These are phyloP conservation scores for Mrakia gelida DNA, from an alignment of 768 basidiomycete genomes.

Conservation along the genomic window DNA sequence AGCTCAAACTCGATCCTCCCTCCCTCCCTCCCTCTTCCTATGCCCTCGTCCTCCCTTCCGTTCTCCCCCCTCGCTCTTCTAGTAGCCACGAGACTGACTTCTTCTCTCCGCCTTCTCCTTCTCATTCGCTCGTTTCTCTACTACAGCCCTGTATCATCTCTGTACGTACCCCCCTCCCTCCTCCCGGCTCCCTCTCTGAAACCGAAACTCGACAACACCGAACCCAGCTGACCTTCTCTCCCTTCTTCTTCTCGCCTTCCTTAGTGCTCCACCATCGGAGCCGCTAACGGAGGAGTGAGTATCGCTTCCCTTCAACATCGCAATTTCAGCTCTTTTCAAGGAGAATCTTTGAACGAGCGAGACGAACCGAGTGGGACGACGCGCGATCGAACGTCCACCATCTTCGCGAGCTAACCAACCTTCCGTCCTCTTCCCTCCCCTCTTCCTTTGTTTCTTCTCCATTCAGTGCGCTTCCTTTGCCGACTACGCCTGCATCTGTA, in stretches of 20 bases:
- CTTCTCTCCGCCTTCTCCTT: no score
- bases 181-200: neutral
- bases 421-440: neutral
- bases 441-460: neutral
- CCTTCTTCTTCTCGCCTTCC: neutral
- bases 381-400: neutral
- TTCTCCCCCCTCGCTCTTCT: no score
- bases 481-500: conserved; percentile 3
- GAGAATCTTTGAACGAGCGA: neutral
- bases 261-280: neutral
- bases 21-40: no score
- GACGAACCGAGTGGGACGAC: neutral
- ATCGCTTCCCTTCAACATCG: no score
- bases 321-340: neutral
- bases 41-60: no score
- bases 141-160: conserved; percentile 1
- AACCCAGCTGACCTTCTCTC: neutral
- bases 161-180: neutral
- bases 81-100: no score
- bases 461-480: neutral
- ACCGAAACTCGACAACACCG: neutral
- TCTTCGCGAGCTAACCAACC: no score
- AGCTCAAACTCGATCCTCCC: no score
- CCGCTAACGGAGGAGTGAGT: conserved; percentile 8
- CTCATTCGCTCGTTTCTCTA: no score